Base-by-base conservation (phyloP, 345 rosid genomes). In the Salix brachista region DNA sequence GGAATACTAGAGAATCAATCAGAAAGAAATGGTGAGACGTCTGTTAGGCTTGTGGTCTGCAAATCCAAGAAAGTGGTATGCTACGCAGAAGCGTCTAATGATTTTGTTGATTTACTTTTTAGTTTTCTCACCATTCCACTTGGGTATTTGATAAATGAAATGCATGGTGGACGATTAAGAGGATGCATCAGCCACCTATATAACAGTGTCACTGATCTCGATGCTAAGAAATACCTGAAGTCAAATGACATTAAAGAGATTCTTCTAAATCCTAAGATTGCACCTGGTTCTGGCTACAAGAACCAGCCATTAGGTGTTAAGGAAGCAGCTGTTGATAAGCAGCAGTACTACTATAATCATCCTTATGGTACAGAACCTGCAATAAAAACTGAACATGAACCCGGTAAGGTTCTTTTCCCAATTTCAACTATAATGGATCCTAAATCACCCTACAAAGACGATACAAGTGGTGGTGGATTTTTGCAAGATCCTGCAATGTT, bases 121-220 rank as follows among this genome's bases (percentile, higher is more conserved):
- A 78, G 82, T 37, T 85, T 82, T 80, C 84, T 85, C 13, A 72
- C 77, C 23, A 12, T 80, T 60, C 87, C 84, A 21, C 77, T 80
- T n/a, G 85, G 84, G 4, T 17, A 74, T 26, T 39, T 69, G 14
- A 9, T 48, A 3, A 75, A 85, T 62, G 44, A 69, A 79, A 74
- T 58, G 72, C 26, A 54, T 3, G 62, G 73, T 7, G 14, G 13
- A 56, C 14, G 5, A 46, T 70, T 54, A 1, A 26, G 54, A 13
- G 80, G 81, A 50, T 50, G 80, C 61, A 50, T 79, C 13, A 25
- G 10, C 48, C 65, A 74, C 32, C 68, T 82, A 9, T 78, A 75
- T 19, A 66, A 75, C 1, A 72, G 72, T 62, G 18, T 77, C 17
- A 25, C 52, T 34, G 72, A 42, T 19, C 77, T 81, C 32, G 80